Percentiles rank a stretch among this genome's conserved stretches.
Conservation (phyloP, 192 early-diverging fungal species). For the Linnemannia zychae region DNA sequence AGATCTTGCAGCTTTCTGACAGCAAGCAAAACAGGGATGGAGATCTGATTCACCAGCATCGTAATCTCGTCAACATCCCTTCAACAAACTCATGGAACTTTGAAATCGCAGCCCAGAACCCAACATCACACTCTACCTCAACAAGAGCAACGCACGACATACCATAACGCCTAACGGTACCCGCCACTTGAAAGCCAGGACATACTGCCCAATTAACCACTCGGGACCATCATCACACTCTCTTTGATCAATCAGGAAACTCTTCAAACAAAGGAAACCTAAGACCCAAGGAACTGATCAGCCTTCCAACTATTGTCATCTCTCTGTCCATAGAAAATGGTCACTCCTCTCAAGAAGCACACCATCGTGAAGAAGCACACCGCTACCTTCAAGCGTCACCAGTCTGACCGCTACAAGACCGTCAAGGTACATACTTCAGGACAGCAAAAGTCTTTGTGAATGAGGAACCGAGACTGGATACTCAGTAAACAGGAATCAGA, state of each 20-base stretch:
- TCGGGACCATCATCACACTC: background rate
- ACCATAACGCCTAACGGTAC: background rate
- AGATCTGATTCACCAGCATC: background rate
- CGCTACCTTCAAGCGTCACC: conserved; percentile 96
- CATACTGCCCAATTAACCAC: background rate
- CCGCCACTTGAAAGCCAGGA: too few species aligned
- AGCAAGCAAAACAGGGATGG: background rate
- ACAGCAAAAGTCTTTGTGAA: conserved; percentile 4
- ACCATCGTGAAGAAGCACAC: conserved; percentile 99
- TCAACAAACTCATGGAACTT: background rate
- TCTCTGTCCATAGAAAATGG: conserved; percentile 77
- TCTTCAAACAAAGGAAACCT: background rate
- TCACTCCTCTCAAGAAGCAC: conserved; percentile 93
- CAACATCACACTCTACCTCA: background rate
- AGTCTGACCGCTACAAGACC: conserved; percentile 98
- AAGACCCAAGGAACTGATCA: conserved; percentile 12
- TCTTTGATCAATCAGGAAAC: background rate
- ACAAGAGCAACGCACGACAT: background rate
- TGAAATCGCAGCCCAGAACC: background rate
- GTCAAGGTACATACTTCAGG: conserved; percentile 77
- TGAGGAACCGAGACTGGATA: conserved; percentile 2
- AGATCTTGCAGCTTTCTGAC: background rate
- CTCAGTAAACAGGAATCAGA: background rate
- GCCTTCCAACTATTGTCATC: background rate
- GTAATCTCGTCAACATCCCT: background rate